Conservation (phyloP, 768 basidiomycete species). For the Suillus placidus region DNA sequence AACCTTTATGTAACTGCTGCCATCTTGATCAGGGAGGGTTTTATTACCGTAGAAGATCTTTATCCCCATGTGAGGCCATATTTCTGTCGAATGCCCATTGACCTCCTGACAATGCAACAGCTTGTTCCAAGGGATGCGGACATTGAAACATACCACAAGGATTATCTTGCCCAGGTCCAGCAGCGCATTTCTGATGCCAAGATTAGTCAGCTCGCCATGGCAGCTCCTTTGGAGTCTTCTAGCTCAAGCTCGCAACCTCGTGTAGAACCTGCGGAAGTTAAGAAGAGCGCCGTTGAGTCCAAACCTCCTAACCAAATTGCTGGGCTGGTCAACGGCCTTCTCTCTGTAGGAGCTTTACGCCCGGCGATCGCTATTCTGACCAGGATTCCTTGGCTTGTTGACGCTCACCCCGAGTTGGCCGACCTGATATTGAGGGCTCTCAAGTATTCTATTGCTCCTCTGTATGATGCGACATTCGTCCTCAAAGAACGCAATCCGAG, state of each 20-base stretch:
- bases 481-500: constrained; percentile 63
- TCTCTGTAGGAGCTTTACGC: constrained; percentile 82
- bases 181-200: constrained; percentile 70
- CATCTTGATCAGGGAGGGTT: constrained; percentile 86
- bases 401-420: constrained; percentile 79
- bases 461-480: constrained; percentile 58
- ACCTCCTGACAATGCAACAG: constrained; percentile 40
- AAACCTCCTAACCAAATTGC: constrained; percentile 76
- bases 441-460: constrained; percentile 63
- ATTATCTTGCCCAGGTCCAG: constrained; percentile 65
- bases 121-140: constrained; percentile 74
- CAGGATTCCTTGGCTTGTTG: constrained; percentile 83
- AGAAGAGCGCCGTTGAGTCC: constrained; percentile 37
- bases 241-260: constrained; percentile 44
- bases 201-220: constrained; percentile 79
- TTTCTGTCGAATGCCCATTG: not conserved
- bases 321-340: constrained; percentile 74
- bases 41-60: constrained; percentile 84
- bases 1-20: constrained; percentile 83
- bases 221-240: constrained; percentile 72
- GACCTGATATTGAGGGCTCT: constrained; percentile 83
- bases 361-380: constrained; percentile 79
- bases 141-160: constrained; percentile 67
- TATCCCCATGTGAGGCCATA: constrained; percentile 79
- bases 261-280: constrained; percentile 40